Evolutionary conservation across 192 early-diverging fungal species (phyloP), one percentile per base, ranked within the genome.

Genomic region (Podila epicladia): DNA sequence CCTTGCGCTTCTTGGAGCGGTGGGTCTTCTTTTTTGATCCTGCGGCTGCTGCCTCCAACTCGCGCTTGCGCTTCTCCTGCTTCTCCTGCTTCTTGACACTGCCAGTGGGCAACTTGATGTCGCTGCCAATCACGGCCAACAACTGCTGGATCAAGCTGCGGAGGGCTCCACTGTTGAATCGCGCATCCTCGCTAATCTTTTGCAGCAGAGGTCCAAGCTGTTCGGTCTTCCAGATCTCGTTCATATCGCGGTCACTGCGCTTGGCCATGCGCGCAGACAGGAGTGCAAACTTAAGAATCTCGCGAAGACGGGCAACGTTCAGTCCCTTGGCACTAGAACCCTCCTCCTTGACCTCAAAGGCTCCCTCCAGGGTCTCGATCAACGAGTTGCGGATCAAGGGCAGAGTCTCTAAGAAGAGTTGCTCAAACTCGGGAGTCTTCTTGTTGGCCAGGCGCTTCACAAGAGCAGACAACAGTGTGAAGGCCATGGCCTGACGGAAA

Each of bases 401-500:
- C 20, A 82, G 41, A 1, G 78, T 72, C 17, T 75, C 64, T 53
- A 77, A 53, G 50, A 85, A 82, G n/a, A 72, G 69, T 5, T 62
- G 60, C 61, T 75, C 77, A 65, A 79, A 85, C 61, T 82, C 78
- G 53, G 73, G 78, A 13, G 83, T 71, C 38, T 77, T 71, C 68
- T 80, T 80, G 62, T 72, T 82, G 20, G 77, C 72, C 29, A 74
- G 60, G 55, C 83, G 86, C 72, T 85, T 85, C 12, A 89, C 72
- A 2, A 87, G 62, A 17, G 71, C 68, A 13, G 74, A 67, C 11
- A 83, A 41, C 74, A 87, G 82, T 9, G 82, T 82, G 65, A 82
- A 92, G 4, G 89, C 90, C 82, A 90, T 88, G 38, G 86, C 84
- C 72, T 90, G 91, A 59, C 91, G 89, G 77, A 88, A 94, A 22